These are phyloP conservation scores for Trichoderma lentiforme DNA, from an alignment of 2,329 filamentous ascomycete genomes.

Conservation along the genomic window DNA sequence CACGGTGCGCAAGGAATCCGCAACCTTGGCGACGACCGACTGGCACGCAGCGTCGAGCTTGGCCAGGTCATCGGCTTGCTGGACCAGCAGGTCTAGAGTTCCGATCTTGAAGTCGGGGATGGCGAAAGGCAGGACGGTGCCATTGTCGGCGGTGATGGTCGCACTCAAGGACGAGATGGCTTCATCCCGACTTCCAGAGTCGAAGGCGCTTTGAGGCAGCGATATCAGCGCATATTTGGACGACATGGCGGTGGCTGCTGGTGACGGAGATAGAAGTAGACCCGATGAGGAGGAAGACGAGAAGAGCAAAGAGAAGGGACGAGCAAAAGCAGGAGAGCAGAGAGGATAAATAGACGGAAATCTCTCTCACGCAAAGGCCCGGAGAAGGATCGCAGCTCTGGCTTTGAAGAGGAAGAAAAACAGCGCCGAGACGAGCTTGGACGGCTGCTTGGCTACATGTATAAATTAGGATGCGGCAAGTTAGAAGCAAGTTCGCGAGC, in stretches of 20 bases:
- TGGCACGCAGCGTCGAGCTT: conserved; percentile 82
- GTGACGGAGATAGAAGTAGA: conserved; percentile 13
- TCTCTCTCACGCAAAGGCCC: not conserved
- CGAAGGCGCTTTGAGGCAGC: conserved; percentile 81
- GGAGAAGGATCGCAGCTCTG: not conserved
- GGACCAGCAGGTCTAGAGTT: conserved; percentile 88
- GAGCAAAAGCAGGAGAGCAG: not conserved
- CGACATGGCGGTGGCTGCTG: conserved; percentile 37
- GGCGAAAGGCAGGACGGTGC: conserved; percentile 70
- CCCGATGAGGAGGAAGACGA: conserved; percentile 1
- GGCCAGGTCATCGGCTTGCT: conserved; percentile 90
- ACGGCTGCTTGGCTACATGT: not conserved
- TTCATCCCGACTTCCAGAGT: conserved; percentile 75
- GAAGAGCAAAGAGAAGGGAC: not conserved
- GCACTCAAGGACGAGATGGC: conserved; percentile 72
- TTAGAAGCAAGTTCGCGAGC: not conserved
- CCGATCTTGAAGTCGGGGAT: conserved; percentile 98
- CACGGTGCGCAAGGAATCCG: conserved; percentile 77
- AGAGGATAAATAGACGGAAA: not conserved
- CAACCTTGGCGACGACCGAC: conserved; percentile 81
- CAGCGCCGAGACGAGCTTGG: not conserved
- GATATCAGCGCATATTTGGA: conserved; percentile 83
- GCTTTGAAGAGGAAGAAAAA: not conserved
- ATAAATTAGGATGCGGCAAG: not conserved
- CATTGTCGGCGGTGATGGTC: conserved; percentile 71